A percentile compares a stretch with the other conserved stretches of the same genome.
phyloP scores from a whole-genome alignment of 148 eudicot genomes.

The Agrostemma githago region DNA sequence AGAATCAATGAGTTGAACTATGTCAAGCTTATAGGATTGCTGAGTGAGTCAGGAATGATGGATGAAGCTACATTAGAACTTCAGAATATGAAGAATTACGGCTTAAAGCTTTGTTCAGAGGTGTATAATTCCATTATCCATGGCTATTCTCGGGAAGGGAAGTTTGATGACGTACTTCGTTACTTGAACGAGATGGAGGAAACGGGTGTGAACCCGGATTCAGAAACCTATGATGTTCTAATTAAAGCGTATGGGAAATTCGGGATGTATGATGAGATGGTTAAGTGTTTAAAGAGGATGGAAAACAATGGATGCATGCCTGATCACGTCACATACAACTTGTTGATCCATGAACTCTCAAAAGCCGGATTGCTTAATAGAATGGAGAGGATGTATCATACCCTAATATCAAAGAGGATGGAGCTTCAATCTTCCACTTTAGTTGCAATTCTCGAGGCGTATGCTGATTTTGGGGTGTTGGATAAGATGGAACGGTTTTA shows the following conservation, averaged over 20 bases:
- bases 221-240: conserved; percentile 35
- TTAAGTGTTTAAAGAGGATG: conserved; percentile 34
- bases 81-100: conserved; percentile 30
- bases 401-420: conserved; percentile 30
- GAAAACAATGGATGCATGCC: conserved; percentile 29
- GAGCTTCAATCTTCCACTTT: conserved; percentile 33
- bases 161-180: conserved; percentile 35
- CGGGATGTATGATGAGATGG: conserved; percentile 43
- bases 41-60: conserved; percentile 29
- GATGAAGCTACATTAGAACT: conserved; percentile 27
- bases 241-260: conserved; percentile 37
- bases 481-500: conserved; percentile 40
- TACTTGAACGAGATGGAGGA: conserved; percentile 43
- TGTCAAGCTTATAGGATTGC: conserved; percentile 28
- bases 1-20: conserved; percentile 30
- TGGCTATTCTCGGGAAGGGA: conserved; percentile 32
- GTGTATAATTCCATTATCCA: conserved; percentile 29
- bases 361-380: conserved; percentile 34
- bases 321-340: conserved; percentile 37
- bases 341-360: conserved; percentile 36
- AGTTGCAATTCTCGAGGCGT: conserved; percentile 42
- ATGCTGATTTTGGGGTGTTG: conserved; percentile 35
- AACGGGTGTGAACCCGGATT: conserved; percentile 21
- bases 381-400: conserved; percentile 38
- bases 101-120: conserved; percentile 20